Base-by-base conservation (phyloP, 2,329 filamentous ascomycete genomes). In the Cercospora zeae-maydis region DNA sequence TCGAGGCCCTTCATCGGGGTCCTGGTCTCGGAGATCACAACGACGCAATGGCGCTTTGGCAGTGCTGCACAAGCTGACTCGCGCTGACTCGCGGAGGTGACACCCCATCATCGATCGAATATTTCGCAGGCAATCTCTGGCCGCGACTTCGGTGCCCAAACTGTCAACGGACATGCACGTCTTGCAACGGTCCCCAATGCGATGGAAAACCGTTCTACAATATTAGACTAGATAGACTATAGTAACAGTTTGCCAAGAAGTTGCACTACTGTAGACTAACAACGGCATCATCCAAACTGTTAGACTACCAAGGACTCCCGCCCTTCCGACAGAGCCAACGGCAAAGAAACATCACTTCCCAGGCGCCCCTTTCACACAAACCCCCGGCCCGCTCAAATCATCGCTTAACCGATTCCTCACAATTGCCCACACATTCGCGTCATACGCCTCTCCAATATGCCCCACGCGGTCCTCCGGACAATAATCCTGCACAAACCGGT, bases 391-490 rank as follows among this genome's bases (percentile, higher is more conserved):
- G 5, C 61, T 61, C 33, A 45, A 52, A 42, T 61, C 61, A 11
- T 66, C 69, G 39, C 60, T 69, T 47, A 70, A 24, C 5, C 65
- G 64, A 53, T 69, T 71, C 16, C 49, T 27, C 24, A 71, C 69
- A 24, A 71, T 37, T 4, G 58, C 58, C 69, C 67, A 69, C 2
- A 71, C 68, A 63, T 71, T 71, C 6, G 11, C 27, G 36, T 70
- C 67, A 36, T 70, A 71, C 10, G 69, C 67, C 59, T 70, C 69
- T 2, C 67, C 69, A 54, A 71, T 66, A 37, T 70, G 69, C 6
- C 69, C 69, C 3, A 69, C 68, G 9, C 52, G 58, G 59, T 71
- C 67, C 7, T 60, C 31, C 1, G 66, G 65, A 34, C 69, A 70
- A 31, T 65, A 71, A 21, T 71, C 65, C 62, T 71, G 69, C 1